These are phyloP conservation scores for Epithele typhae DNA, from an alignment of 768 basidiomycete species.

Conservation along the genomic window DNA sequence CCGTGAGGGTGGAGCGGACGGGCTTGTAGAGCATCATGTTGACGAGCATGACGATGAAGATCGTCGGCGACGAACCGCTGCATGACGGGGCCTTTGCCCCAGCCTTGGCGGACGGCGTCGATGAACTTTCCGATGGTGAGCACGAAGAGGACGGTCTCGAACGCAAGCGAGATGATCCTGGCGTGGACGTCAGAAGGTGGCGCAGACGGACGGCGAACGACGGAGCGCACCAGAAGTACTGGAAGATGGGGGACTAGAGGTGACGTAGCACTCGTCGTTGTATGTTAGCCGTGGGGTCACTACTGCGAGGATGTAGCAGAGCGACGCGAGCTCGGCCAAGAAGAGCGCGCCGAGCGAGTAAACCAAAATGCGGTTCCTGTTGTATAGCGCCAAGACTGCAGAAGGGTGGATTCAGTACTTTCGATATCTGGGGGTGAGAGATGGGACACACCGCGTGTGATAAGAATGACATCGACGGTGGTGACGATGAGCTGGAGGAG, in stretches of 20 bases:
- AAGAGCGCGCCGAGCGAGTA: slow-evolving; percentile 14
- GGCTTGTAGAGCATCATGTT: slow-evolving; percentile 23
- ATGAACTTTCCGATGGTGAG: slow-evolving; percentile 21
- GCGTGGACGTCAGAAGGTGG: too few relatives aligned
- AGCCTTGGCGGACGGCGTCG: slow-evolving; percentile 17
- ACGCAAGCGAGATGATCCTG: slow-evolving; percentile 21
- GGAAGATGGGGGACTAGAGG: slow-evolving; percentile 19
- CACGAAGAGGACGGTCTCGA: slow-evolving; percentile 23
- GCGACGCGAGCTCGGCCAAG: slow-evolving; percentile 10
- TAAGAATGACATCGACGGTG: slow-evolving; percentile 23
- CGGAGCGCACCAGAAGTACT: slow-evolving; percentile 19
- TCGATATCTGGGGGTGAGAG: background rate
- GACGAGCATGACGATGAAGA: slow-evolving; percentile 23
- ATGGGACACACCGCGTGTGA: slow-evolving; percentile 18
- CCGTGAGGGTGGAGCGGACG: slow-evolving; percentile 21
- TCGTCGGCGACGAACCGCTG: slow-evolving; percentile 21
- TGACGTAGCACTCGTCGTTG: slow-evolving; percentile 23
- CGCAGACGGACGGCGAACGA: too few relatives aligned
- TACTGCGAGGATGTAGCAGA: slow-evolving; percentile 18
- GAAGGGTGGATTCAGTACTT: background rate
- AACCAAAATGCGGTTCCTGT: slow-evolving; percentile 12
- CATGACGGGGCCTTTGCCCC: slow-evolving; percentile 22
- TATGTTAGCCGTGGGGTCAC: slow-evolving; percentile 20
- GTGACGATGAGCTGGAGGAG: slow-evolving; percentile 21
- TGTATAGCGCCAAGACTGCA: slow-evolving; percentile 21